Evolutionary conservation across 176 grass and related monocot genomes (phyloP).

Genomic region (Eragrostis nindensis): DNA sequence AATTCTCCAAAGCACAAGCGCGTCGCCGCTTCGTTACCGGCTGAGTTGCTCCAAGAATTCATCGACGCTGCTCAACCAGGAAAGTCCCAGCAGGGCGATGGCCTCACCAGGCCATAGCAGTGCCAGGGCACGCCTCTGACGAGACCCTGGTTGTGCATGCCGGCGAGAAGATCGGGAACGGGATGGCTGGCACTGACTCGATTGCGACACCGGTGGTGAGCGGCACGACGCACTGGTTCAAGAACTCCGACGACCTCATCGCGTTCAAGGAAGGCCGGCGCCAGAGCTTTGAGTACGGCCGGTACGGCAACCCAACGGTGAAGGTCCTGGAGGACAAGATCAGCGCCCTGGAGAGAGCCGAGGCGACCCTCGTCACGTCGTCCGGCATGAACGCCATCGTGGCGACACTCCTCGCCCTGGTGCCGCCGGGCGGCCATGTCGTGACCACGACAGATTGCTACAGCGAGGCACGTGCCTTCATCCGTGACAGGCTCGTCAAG

Average conservation of each 20-base stretch:
- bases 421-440: conserved; percentile 69
- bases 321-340: conserved; percentile 82
- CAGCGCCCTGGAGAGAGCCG: conserved; percentile 75
- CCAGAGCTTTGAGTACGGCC: conserved; percentile 77
- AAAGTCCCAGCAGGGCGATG: neutral
- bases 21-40: neutral
- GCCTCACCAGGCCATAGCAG: too few relatives aligned
- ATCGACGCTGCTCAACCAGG: neutral
- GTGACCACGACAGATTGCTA: conserved; percentile 79
- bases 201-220: conserved; percentile 78
- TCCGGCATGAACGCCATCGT: conserved; percentile 94
- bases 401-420: conserved; percentile 59
- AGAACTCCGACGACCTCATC: conserved; percentile 63
- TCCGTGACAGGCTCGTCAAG: conserved; percentile 62
- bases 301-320: conserved; percentile 76
- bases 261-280: conserved; percentile 85
- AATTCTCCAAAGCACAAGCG: conserved; percentile 16
- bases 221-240: conserved; percentile 85
- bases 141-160: conserved; percentile 80
- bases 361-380: conserved; percentile 75
- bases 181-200: conserved; percentile 39
- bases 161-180: conserved; percentile 67
- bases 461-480: conserved; percentile 76
- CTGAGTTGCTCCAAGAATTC: neutral
- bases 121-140: conserved; percentile 43